These are phyloP conservation scores for Rhizophora mangle DNA, from an alignment of 345 rosid genomes.

Conservation along the genomic window DNA sequence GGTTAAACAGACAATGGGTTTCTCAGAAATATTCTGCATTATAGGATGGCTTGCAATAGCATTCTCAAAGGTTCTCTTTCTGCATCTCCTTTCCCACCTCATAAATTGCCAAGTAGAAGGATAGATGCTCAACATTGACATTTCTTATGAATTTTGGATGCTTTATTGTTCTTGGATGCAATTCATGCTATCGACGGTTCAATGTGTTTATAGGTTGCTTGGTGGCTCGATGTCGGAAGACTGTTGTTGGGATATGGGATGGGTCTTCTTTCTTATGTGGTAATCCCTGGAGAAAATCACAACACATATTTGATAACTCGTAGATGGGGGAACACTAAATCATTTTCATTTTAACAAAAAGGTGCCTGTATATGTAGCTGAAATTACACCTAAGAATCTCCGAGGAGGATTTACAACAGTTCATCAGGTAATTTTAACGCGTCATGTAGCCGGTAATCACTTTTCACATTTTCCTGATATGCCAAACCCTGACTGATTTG, in stretches of 20 bases:
- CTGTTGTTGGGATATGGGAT: constrained; percentile 63
- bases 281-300: constrained; percentile 24
- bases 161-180: neutral
- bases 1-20: constrained; percentile 57
- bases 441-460: constrained; percentile 1
- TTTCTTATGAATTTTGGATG: neutral
- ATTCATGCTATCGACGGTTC: neutral
- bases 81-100: neutral
- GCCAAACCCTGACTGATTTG: constrained; percentile 10
- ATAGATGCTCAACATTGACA: neutral
- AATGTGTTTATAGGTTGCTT: constrained; percentile 41
- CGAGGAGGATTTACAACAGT: constrained; percentile 74
- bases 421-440: constrained; percentile 43
- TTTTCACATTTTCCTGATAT: neutral
- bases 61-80: constrained; percentile 46
- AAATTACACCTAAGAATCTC: constrained; percentile 68
- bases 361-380: constrained; percentile 86
- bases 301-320: constrained; percentile 5
- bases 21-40: constrained; percentile 57
- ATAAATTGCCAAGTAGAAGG: neutral
- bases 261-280: constrained; percentile 76
- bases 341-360: constrained; percentile 14
- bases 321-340: constrained; percentile 1
- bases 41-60: constrained; percentile 62
- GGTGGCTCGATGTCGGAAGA: constrained; percentile 69